Conservation (phyloP, 1,139 yeast species). For the Geotrichum candidum region DNA sequence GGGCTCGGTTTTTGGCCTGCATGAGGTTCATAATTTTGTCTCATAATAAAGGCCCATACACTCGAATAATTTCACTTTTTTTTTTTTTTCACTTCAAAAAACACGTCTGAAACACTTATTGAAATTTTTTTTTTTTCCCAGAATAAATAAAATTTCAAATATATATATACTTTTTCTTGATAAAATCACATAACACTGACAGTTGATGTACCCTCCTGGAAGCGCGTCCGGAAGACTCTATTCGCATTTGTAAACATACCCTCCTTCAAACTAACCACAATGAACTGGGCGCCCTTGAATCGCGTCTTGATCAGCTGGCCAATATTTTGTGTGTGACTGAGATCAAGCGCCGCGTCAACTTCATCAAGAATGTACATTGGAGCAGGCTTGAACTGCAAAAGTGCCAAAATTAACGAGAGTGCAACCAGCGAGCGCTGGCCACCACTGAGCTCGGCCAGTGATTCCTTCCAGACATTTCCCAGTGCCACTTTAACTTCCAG, state of each 20-base stretch:
- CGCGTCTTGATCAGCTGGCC: conserved; percentile 94
- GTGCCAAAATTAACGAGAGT: conserved; percentile 79
- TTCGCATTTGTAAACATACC: conserved; percentile 98
- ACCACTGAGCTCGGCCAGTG: conserved; percentile 90
- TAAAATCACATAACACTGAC: conserved; percentile 40
- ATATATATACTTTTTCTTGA: background rate
- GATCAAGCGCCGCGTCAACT: conserved; percentile 96
- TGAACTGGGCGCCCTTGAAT: conserved; percentile 92
- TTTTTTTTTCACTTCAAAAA: too few species aligned
- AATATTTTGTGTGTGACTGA: conserved; percentile 94
- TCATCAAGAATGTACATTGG: conserved; percentile 97
- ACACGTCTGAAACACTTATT: too few species aligned
- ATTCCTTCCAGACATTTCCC: conserved; percentile 94
- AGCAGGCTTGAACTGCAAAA: conserved; percentile 91
- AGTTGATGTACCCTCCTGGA: conserved; percentile 94
- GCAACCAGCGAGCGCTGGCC: conserved; percentile 96
- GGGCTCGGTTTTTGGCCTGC: too few species aligned
- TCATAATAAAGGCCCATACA: too few species aligned
- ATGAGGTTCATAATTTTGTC: too few species aligned
- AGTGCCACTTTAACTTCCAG: conserved; percentile 84
- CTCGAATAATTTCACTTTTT: too few species aligned
- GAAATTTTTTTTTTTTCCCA: background rate
- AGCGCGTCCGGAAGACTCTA: conserved; percentile 84
- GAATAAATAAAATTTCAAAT: background rate
- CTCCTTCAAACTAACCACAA: conserved; percentile 92